phyloP scores from a whole-genome alignment of 495 filamentous ascomycete species.

The Neurospora sp. region DNA sequence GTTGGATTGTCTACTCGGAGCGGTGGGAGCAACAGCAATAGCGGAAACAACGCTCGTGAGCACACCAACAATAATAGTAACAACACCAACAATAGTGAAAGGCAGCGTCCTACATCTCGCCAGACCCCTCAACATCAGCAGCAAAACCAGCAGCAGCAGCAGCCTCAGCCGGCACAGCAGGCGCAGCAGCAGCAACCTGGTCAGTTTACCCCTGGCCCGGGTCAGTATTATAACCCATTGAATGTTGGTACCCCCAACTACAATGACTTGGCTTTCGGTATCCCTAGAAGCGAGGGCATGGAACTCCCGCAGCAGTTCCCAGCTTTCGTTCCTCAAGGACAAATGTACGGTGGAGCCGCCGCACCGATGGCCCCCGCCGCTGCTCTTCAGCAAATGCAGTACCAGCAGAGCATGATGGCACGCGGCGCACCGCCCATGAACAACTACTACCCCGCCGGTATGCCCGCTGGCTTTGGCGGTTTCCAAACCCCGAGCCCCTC shows the following conservation, averaged over 20 bases:
- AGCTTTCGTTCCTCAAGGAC: slow-evolving; percentile 36
- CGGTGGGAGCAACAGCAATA: slow-evolving; percentile 34
- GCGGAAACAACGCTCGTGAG: slow-evolving; percentile 29
- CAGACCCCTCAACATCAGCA: slow-evolving; percentile 13
- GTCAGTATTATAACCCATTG: slow-evolving; percentile 36
- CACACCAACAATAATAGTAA: slow-evolving; percentile 22
- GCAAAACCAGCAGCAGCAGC: slow-evolving; percentile 15
- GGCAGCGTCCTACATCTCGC: background rate
- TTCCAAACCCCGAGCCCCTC: slow-evolving; percentile 36
- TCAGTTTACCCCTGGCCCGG: slow-evolving; percentile 14
- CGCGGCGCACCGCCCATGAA: slow-evolving; percentile 40
- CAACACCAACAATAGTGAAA: slow-evolving; percentile 29
- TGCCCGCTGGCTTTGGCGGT: slow-evolving; percentile 33
- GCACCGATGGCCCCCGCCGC: slow-evolving; percentile 37
- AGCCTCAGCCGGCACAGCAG: slow-evolving; percentile 12
- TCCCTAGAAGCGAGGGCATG: slow-evolving; percentile 47
- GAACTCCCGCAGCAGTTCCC: slow-evolving; percentile 46
- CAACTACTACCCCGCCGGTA: slow-evolving; percentile 41
- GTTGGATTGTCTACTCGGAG: slow-evolving; percentile 66
- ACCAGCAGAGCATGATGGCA: slow-evolving; percentile 48
- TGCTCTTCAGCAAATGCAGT: slow-evolving; percentile 45
- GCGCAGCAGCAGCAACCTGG: slow-evolving; percentile 21
- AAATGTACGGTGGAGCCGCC: slow-evolving; percentile 41
- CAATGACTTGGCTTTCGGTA: slow-evolving; percentile 35
- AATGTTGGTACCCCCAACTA: slow-evolving; percentile 25